phyloP scores from a whole-genome alignment of 139 green algal species.

The Micractinium conductrix region DNA sequence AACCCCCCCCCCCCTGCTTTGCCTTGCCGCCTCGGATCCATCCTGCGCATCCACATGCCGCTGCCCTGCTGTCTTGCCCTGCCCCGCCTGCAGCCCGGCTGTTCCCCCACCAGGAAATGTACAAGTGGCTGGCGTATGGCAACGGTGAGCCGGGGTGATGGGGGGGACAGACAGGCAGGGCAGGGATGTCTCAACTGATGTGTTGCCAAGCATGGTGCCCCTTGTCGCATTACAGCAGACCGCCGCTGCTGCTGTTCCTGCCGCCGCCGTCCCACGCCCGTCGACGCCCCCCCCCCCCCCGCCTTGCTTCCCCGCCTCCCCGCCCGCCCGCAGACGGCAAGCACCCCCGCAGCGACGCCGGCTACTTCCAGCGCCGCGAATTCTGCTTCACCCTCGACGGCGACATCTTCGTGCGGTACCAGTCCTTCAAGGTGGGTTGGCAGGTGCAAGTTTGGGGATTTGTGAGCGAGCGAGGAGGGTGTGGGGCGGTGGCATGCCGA shows the following conservation, averaged over 20 bases:
- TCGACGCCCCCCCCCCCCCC: neutral
- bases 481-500: no score
- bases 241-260: neutral
- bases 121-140: slow-evolving; percentile 91
- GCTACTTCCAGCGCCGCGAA: slow-evolving; percentile 86
- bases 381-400: slow-evolving; percentile 98
- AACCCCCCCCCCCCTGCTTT: no score
- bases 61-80: neutral
- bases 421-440: slow-evolving; percentile 88
- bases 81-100: slow-evolving; percentile 42
- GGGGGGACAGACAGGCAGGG: no score
- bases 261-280: neutral
- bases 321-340: slow-evolving; percentile 62
- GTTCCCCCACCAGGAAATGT: slow-evolving; percentile 84
- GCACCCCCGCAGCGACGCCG: slow-evolving; percentile 75
- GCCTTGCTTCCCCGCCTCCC: neutral
- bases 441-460: no score
- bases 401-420: slow-evolving; percentile 99
- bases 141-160: slow-evolving; percentile 79
- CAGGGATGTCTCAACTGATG: no score
- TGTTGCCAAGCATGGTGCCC: neutral
- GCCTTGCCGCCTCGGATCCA: no score
- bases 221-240: neutral
- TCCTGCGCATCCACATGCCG: no score
- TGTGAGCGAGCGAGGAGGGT: no score